These are phyloP conservation scores for Hypocreales sp. DNA, from an alignment of 2,329 filamentous ascomycete species.

Conservation along the genomic window DNA sequence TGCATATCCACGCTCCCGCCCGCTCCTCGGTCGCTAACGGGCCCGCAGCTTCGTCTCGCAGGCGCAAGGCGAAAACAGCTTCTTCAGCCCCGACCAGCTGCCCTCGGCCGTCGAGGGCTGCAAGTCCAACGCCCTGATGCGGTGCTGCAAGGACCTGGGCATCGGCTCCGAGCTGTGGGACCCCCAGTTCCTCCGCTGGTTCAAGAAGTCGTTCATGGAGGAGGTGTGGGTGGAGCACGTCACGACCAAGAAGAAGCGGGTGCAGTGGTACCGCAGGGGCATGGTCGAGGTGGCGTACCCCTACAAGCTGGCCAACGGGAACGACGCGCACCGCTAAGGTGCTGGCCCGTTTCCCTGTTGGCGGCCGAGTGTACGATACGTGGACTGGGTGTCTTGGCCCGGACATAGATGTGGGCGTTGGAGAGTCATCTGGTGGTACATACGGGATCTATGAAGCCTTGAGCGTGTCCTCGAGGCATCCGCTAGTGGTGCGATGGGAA, in stretches of 20 bases:
- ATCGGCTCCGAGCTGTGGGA: slow-evolving; percentile 96
- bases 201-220: slow-evolving; percentile 57
- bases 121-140: slow-evolving; percentile 95
- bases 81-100: slow-evolving; percentile 79
- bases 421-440: too few relatives aligned
- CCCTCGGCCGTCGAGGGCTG: slow-evolving; percentile 91
- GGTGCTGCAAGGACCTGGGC: slow-evolving; percentile 95
- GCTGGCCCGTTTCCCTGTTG: too few relatives aligned
- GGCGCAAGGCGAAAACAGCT: slow-evolving; percentile 86
- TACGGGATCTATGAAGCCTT: too few relatives aligned
- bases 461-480: too few relatives aligned
- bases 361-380: too few relatives aligned
- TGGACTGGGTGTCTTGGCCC: too few relatives aligned
- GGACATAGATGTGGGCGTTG: too few relatives aligned
- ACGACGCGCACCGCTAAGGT: not conserved
- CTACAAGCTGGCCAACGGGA: slow-evolving; percentile 25
- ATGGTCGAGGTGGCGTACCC: slow-evolving; percentile 57
- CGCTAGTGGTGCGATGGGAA: too few relatives aligned
- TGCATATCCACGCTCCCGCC: too few relatives aligned
- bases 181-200: slow-evolving; percentile 74
- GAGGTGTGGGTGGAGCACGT: slow-evolving; percentile 86
- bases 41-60: slow-evolving; percentile 72
- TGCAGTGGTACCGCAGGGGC: slow-evolving; percentile 68
- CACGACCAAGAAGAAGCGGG: slow-evolving; percentile 73
- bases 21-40: too few relatives aligned